phyloP scores from a whole-genome alignment of 768 basidiomycete species.

The Lyophyllum shimeji region DNA sequence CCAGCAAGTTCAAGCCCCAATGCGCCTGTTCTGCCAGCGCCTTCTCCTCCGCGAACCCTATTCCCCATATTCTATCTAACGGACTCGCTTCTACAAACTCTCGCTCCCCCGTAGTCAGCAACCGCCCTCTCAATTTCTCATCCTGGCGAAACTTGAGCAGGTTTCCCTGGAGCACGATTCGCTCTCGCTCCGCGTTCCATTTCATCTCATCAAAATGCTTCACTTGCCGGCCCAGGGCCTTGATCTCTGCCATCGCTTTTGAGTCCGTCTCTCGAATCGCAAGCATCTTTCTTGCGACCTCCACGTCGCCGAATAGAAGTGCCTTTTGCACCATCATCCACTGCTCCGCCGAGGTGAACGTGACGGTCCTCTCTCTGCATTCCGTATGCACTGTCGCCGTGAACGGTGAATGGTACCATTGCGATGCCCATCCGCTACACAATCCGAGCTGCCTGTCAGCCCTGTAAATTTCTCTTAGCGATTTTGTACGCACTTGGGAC shows the following conservation, averaged over 20 bases:
- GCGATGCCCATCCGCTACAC: slow-evolving; percentile 45
- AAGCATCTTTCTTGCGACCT: slow-evolving; percentile 42
- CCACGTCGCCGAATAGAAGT: slow-evolving; percentile 48
- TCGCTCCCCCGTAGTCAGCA: slow-evolving; percentile 49
- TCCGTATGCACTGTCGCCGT: slow-evolving; percentile 33
- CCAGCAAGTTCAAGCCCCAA: slow-evolving; percentile 63
- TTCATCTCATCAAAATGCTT: slow-evolving; percentile 44
- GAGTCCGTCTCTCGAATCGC: slow-evolving; percentile 28
- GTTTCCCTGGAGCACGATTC: slow-evolving; percentile 55
- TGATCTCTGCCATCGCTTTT: slow-evolving; percentile 41
- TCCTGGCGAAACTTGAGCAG: slow-evolving; percentile 56
- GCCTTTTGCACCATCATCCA: slow-evolving; percentile 73
- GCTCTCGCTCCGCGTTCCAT: slow-evolving; percentile 46
- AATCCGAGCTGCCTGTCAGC: neutral
- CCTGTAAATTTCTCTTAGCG: neutral
- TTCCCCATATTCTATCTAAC: slow-evolving; percentile 60
- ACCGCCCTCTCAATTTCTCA: slow-evolving; percentile 33
- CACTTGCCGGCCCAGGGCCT: slow-evolving; percentile 54
- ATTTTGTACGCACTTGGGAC: slow-evolving; percentile 35
- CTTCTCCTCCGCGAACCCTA: slow-evolving; percentile 50
- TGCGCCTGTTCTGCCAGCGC: slow-evolving; percentile 37
- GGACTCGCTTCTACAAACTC: slow-evolving; percentile 60
- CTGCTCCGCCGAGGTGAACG: slow-evolving; percentile 55
- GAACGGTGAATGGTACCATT: slow-evolving; percentile 51
- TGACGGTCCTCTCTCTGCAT: slow-evolving; percentile 26